These are phyloP conservation scores for Trametes coccinea DNA, from an alignment of 768 basidiomycete genomes.

Conservation along the genomic window DNA sequence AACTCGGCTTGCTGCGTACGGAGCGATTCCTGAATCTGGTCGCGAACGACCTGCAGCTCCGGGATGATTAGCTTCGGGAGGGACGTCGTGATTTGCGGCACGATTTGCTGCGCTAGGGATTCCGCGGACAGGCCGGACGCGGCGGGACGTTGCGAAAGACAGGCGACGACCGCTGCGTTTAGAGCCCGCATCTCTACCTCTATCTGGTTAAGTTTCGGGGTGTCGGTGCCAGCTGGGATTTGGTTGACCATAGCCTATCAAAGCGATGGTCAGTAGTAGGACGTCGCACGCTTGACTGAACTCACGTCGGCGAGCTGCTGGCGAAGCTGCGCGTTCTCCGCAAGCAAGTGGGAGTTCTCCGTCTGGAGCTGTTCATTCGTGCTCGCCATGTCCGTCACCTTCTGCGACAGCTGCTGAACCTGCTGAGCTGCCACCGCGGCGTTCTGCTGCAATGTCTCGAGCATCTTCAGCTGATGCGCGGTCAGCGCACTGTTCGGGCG, in stretches of 20 bases:
- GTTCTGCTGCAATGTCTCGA: slow-evolving; percentile 16
- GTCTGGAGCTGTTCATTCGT: slow-evolving; percentile 14
- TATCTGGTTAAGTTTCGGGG: slow-evolving; percentile 14
- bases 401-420: slow-evolving; percentile 16
- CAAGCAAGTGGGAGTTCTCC: slow-evolving; percentile 11
- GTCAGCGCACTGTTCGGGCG: slow-evolving; percentile 9
- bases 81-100: slow-evolving; percentile 6
- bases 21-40: slow-evolving; percentile 10
- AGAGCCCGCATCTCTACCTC: slow-evolving; percentile 16
- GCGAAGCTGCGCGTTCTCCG: slow-evolving; percentile 14
- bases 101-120: slow-evolving; percentile 2
- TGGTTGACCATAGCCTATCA: slow-evolving; percentile 1
- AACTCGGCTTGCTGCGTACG: slow-evolving; percentile 9
- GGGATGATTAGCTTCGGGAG: slow-evolving; percentile 9
- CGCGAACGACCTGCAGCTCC: slow-evolving; percentile 4
- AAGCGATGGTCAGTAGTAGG: background rate
- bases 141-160: slow-evolving; percentile 4
- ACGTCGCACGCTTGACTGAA: background rate
- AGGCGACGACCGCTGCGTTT: slow-evolving; percentile 18
- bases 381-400: slow-evolving; percentile 14
- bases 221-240: slow-evolving; percentile 3
- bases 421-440: slow-evolving; percentile 16
- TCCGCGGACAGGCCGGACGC: background rate
- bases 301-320: slow-evolving; percentile 17
- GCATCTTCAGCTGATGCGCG: slow-evolving; percentile 12